Evolutionary conservation across 1,284 basidiomycete genomes (phyloP).

Genomic region (Mrakiaceae sp.): DNA sequence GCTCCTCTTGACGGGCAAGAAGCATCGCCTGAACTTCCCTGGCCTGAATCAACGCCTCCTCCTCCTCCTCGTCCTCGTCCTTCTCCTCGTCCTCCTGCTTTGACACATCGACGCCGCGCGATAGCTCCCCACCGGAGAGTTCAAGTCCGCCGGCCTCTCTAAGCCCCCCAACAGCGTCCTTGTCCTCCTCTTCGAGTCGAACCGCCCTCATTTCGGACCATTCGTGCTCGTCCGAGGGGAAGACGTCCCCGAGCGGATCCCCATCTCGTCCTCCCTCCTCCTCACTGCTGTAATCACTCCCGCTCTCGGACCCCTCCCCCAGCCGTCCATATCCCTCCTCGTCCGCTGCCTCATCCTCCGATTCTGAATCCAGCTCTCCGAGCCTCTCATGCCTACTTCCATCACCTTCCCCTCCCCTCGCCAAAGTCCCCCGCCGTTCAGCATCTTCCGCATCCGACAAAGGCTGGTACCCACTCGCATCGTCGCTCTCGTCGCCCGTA

Average conservation of each 20-base stretch:
- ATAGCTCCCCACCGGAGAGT: not conserved
- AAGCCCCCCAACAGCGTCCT: too few species aligned
- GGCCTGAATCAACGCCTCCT: not conserved
- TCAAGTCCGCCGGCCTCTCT: too few species aligned
- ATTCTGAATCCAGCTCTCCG: too few species aligned
- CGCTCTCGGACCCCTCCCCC: not conserved
- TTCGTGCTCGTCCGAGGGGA: slow-evolving; percentile 8
- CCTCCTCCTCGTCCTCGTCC: not conserved
- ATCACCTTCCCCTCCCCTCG: too few species aligned
- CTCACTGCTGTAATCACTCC: not conserved
- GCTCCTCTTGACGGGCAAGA: too few species aligned
- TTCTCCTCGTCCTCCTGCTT: not conserved
- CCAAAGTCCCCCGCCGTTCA: not conserved
- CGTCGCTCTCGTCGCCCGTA: not conserved
- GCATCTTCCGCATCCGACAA: not conserved
- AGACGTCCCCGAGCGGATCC: slow-evolving; percentile 7
- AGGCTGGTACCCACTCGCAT: slow-evolving; percentile 1
- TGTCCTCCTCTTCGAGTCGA: too few species aligned
- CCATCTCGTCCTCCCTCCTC: not conserved
- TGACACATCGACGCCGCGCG: not conserved
- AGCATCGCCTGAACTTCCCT: too few species aligned
- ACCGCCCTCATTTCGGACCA: not conserved
- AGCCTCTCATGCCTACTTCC: too few species aligned
- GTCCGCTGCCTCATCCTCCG: not conserved
- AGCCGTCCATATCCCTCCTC: too few species aligned